phyloP scores from a whole-genome alignment of 208 protist species.

The Crithidia bombi region DNA sequence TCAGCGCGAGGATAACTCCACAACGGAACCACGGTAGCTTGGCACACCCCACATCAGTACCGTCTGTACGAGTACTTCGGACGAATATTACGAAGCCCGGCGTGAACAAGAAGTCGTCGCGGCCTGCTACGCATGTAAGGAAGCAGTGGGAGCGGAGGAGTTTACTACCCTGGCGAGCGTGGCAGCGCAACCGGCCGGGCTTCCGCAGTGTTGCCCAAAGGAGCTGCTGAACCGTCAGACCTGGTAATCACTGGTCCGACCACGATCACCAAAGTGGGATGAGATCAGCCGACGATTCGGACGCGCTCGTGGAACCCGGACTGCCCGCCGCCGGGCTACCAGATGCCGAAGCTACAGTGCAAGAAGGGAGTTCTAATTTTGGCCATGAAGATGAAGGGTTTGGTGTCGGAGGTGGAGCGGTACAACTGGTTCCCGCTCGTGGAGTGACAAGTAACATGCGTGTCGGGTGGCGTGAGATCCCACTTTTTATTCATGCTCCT shows the following conservation, averaged over 20 bases:
- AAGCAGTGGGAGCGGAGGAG: conserved; percentile 90
- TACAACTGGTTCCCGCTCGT: conserved; percentile 90
- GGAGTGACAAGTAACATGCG: conserved; percentile 88
- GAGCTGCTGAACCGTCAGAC: conserved; percentile 88
- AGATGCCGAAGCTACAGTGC: conserved; percentile 80
- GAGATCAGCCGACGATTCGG: conserved; percentile 87
- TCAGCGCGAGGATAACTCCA: conserved; percentile 81
- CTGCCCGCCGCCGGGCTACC: conserved; percentile 89
- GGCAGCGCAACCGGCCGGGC: conserved; percentile 81
- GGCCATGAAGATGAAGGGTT: conserved; percentile 80
- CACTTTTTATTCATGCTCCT: conserved; percentile 72
- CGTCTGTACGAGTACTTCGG: conserved; percentile 91
- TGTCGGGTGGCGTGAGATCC: conserved; percentile 77
- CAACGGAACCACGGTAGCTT: conserved; percentile 62
- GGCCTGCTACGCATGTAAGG: conserved; percentile 77
- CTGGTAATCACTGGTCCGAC: conserved; percentile 91
- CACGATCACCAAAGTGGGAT: conserved; percentile 85
- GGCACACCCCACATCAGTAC: conserved; percentile 83
- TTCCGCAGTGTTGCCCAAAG: conserved; percentile 89
- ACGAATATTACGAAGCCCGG: conserved; percentile 91
- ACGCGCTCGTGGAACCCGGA: conserved; percentile 88
- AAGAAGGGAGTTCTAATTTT: conserved; percentile 89
- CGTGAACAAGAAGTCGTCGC: conserved; percentile 75
- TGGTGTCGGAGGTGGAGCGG: conserved; percentile 85
- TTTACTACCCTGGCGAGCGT: conserved; percentile 92